Percentiles rank a stretch among this genome's conserved stretches.
These are phyloP conservation scores for Gleditsia sinensis DNA, from an alignment of 306 rosid species.

Conservation along the genomic window DNA sequence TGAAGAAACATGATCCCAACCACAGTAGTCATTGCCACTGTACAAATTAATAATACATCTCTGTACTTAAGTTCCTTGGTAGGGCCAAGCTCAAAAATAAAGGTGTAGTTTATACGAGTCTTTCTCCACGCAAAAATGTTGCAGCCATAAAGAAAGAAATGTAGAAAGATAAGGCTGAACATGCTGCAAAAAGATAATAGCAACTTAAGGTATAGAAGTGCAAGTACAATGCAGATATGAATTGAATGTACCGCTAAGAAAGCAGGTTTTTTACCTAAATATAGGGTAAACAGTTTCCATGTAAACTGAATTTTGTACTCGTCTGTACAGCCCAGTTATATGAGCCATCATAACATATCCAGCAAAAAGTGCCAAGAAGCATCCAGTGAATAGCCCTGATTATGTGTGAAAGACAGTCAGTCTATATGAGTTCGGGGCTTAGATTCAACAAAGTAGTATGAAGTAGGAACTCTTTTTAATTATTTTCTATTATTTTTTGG, in stretches of 20 bases:
- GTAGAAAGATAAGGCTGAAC: constrained; percentile 95
- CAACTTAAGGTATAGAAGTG: background rate
- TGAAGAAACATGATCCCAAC: constrained; percentile 84
- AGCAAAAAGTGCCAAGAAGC: constrained; percentile 73
- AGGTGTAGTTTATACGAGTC: constrained; percentile 84
- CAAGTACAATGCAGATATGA: background rate
- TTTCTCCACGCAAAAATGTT: constrained; percentile 88
- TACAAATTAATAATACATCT: constrained; percentile 83
- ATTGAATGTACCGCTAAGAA: background rate
- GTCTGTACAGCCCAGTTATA: constrained; percentile 64
- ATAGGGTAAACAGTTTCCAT: constrained; percentile 96
- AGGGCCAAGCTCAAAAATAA: constrained; percentile 79
- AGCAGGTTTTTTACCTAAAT: constrained; percentile 59
- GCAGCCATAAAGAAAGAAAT: constrained; percentile 89
- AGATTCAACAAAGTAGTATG: background rate
- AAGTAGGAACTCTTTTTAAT: background rate
- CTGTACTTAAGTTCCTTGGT: constrained; percentile 80
- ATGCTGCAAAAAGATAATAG: constrained; percentile 59
- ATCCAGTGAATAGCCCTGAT: constrained; percentile 84
- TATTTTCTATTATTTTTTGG: background rate
- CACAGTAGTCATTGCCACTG: constrained; percentile 70
- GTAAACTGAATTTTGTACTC: constrained; percentile 62
- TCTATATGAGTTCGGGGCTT: background rate
- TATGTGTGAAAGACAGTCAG: constrained; percentile 19
- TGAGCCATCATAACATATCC: constrained; percentile 94